Conservation (phyloP, 805 yeast species). For the Wickerhamiella nectarea region DNA sequence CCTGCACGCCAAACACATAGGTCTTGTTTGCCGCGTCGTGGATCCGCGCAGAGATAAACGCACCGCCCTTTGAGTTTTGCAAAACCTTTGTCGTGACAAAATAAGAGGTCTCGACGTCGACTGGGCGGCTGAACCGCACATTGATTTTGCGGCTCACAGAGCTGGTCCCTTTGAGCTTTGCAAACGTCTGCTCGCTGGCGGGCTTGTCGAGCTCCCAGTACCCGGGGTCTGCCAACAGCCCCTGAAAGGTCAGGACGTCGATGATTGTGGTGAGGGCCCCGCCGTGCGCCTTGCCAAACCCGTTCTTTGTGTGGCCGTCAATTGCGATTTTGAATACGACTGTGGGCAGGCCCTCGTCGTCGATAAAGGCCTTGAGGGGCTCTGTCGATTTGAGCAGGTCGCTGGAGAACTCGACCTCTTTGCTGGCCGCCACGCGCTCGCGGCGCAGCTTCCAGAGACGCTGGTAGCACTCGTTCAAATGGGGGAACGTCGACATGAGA, state of each 20-base stretch:
- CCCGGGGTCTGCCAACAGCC: conserved; percentile 17
- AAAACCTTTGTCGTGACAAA: conserved; percentile 11
- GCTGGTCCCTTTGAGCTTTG: background rate
- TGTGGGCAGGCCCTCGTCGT: conserved; percentile 12
- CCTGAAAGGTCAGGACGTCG: conserved; percentile 17
- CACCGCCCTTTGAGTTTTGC: conserved; percentile 20
- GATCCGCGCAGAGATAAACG: conserved; percentile 16
- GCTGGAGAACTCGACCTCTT: background rate
- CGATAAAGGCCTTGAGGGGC: conserved; percentile 9
- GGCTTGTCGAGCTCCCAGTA: conserved; percentile 16
- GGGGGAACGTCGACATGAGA: background rate
- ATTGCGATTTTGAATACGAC: conserved; percentile 19
- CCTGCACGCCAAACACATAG: conserved; percentile 21
- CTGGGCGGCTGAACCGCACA: conserved; percentile 7
- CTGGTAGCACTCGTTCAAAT: background rate
- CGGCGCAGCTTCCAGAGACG: background rate
- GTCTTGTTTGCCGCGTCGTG: conserved; percentile 15
- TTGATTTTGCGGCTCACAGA: conserved; percentile 4
- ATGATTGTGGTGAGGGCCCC: conserved; percentile 24
- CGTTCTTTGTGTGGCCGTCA: conserved; percentile 14
- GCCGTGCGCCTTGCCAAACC: conserved; percentile 22
- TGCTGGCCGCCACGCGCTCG: background rate
- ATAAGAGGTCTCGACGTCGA: conserved; percentile 2
- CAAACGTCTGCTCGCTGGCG: conserved; percentile 12
- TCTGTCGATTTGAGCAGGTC: background rate